phyloP scores from a whole-genome alignment of 2,329 filamentous ascomycete genomes.

The Xylaria digitata region DNA sequence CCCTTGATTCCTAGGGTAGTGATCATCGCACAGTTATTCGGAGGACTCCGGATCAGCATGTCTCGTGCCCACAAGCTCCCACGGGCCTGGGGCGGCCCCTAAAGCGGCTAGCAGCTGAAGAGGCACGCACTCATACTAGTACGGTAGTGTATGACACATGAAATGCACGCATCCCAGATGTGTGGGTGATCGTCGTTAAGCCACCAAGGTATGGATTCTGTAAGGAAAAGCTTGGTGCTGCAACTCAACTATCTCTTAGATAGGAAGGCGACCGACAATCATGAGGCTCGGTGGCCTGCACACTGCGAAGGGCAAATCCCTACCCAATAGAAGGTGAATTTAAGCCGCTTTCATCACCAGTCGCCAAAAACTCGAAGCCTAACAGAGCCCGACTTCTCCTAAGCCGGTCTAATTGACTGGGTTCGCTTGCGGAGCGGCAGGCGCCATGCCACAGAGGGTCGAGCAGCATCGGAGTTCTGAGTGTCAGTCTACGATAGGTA shows the following conservation, averaged over 20 bases:
- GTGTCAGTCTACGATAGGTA: background rate
- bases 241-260: slow-evolving; percentile 24
- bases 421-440: background rate
- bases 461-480: background rate
- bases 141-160: slow-evolving; percentile 19
- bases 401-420: background rate
- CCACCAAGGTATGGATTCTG: background rate
- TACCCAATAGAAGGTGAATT: slow-evolving; percentile 1
- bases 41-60: slow-evolving; percentile 34
- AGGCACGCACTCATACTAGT: slow-evolving; percentile 2
- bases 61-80: slow-evolving; percentile 12
- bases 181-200: slow-evolving; percentile 2
- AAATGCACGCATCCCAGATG: slow-evolving; percentile 2
- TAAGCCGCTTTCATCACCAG: slow-evolving; percentile 3
- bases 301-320: background rate
- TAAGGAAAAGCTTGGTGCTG: background rate
- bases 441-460: background rate
- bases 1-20: background rate
- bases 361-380: slow-evolving; percentile 3
- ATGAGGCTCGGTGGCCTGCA: slow-evolving; percentile 26
- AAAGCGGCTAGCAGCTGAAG: slow-evolving; percentile 1
- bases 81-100: background rate
- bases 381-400: background rate
- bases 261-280: slow-evolving; percentile 31
- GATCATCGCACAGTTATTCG: slow-evolving; percentile 28